phyloP scores from a whole-genome alignment of 176 grass and related monocot genomes.

The Triticum urartu region DNA sequence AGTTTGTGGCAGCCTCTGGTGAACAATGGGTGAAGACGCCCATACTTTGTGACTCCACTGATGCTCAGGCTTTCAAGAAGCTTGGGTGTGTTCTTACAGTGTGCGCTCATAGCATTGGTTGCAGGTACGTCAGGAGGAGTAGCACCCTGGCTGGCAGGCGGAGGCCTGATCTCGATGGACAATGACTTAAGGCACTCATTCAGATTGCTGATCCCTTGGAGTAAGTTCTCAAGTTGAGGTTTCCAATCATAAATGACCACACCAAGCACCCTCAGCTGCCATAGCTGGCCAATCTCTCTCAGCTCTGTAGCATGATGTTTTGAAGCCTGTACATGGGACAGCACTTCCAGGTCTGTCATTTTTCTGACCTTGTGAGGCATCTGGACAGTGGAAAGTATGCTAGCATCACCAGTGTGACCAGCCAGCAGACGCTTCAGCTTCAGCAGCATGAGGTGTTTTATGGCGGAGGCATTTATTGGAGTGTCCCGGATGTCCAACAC shows the following conservation, averaged over 20 bases:
- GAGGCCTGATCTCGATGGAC: background rate
- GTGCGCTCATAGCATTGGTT: too few relatives aligned
- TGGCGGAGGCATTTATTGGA: background rate
- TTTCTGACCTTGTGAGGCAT: background rate
- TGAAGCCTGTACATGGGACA: background rate
- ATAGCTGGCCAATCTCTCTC: background rate
- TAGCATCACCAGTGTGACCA: background rate
- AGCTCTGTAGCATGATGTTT: background rate
- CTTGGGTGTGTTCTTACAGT: too few relatives aligned
- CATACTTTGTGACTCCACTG: too few relatives aligned
- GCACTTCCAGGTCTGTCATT: background rate
- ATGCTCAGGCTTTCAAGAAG: too few relatives aligned
- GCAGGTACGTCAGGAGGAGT: too few relatives aligned
- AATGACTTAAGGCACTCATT: background rate
- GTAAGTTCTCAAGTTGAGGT: background rate
- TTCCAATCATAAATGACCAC: background rate
- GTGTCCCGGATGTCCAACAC: background rate
- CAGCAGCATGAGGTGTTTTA: background rate
- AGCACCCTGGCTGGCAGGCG: too few relatives aligned
- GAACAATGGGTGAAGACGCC: too few relatives aligned
- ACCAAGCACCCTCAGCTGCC: background rate
- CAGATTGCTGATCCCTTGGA: constrained; percentile 9
- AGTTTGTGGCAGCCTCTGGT: too few relatives aligned
- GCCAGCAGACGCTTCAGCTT: background rate
- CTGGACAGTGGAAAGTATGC: background rate